These are phyloP conservation scores for Coemansia sp. DNA, from an alignment of 192 early-diverging fungal species.

Conservation along the genomic window DNA sequence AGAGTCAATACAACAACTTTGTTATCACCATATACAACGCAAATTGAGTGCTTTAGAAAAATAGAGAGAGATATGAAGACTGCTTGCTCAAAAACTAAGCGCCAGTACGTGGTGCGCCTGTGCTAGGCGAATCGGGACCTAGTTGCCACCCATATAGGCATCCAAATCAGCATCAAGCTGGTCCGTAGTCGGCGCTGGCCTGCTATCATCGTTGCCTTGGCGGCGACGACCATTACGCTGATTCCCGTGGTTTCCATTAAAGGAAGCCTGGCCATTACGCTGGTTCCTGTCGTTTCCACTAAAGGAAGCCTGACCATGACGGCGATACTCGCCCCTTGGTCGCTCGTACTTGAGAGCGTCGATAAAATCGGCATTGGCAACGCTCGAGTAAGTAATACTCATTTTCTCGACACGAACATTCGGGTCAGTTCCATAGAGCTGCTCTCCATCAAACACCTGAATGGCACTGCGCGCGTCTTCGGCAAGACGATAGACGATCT, in stretches of 20 bases:
- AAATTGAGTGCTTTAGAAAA: too few relatives aligned
- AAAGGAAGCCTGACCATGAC: not conserved
- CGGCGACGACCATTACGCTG: conserved; percentile 6
- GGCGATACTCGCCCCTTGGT: conserved; percentile 13
- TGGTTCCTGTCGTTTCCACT: not conserved
- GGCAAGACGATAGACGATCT: conserved; percentile 37
- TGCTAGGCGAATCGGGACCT: conserved; percentile 1
- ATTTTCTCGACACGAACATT: conserved; percentile 16
- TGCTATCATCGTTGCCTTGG: conserved; percentile 2
- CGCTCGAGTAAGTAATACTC: conserved; percentile 34
- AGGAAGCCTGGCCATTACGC: too few relatives aligned
- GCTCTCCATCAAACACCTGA: conserved; percentile 55
- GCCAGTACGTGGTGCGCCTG: not conserved
- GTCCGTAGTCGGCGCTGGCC: conserved; percentile 24
- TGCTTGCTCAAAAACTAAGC: not conserved
- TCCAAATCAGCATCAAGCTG: conserved; percentile 56
- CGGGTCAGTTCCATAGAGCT: conserved; percentile 37
- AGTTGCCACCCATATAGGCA: conserved; percentile 38
- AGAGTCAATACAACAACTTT: too few relatives aligned
- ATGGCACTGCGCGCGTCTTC: conserved; percentile 55
- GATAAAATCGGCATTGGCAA: conserved; percentile 21
- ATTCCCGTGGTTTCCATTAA: not conserved
- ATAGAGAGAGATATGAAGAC: too few relatives aligned
- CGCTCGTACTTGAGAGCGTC: conserved; percentile 39
- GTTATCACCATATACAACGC: too few relatives aligned